phyloP scores from a whole-genome alignment of 371 early-diverging fungal species.

The Rhizopus sp. region DNA sequence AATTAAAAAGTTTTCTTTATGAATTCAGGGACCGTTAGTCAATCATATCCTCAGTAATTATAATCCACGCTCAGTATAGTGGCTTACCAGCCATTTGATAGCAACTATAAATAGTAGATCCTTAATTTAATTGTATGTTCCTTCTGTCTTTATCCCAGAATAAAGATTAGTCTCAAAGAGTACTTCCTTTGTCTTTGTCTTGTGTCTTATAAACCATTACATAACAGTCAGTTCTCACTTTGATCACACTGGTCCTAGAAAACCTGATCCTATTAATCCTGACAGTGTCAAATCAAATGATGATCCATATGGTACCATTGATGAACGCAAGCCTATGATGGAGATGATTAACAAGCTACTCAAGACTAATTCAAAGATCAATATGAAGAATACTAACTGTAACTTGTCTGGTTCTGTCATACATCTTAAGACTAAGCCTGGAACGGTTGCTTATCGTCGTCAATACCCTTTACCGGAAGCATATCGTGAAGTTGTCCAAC shows the following conservation, averaged over 20 bases:
- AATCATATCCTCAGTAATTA: too few relatives aligned
- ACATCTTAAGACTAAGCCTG: neutral
- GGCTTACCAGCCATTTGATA: too few relatives aligned
- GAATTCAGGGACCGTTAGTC: too few relatives aligned
- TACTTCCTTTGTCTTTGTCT: too few relatives aligned
- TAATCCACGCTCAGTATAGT: too few relatives aligned
- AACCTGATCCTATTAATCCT: conserved; percentile 1
- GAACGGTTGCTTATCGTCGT: conserved; percentile 1
- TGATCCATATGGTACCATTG: neutral
- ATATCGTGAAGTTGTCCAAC: neutral
- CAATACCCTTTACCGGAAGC: conserved; percentile 11
- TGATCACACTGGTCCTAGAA: neutral
- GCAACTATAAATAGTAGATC: too few relatives aligned
- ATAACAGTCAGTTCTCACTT: neutral
- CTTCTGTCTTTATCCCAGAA: too few relatives aligned
- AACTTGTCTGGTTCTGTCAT: too few relatives aligned
- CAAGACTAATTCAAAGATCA: conserved; percentile 1
- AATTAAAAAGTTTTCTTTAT: too few relatives aligned
- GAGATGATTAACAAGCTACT: neutral
- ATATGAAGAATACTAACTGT: neutral
- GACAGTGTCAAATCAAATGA: neutral
- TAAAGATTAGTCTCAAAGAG: too few relatives aligned
- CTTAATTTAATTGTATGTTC: too few relatives aligned
- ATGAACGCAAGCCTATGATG: neutral
- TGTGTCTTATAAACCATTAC: too few relatives aligned